These are phyloP conservation scores for Mycena galericulata DNA, from an alignment of 768 basidiomycete species.

Conservation along the genomic window DNA sequence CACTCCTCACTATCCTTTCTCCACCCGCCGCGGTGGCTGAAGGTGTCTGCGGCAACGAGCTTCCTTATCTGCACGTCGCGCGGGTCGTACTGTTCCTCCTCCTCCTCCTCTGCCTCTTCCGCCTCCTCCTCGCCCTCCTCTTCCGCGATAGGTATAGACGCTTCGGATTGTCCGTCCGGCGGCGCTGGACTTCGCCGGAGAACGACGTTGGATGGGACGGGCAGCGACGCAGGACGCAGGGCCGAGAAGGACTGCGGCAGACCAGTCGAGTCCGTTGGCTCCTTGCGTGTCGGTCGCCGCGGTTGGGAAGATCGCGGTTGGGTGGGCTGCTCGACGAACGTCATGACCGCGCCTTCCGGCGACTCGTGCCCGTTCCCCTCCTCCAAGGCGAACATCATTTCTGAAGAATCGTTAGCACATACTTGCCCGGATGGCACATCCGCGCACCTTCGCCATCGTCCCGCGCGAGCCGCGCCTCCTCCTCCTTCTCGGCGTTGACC, in stretches of 20 bases:
- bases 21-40: slow-evolving; percentile 82
- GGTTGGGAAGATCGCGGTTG: slow-evolving; percentile 46
- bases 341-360: slow-evolving; percentile 48
- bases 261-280: slow-evolving; percentile 49
- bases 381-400: slow-evolving; percentile 80
- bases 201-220: slow-evolving; percentile 66
- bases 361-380: slow-evolving; percentile 50
- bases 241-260: slow-evolving; percentile 69
- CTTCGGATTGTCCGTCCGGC: background rate
- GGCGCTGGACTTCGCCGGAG: slow-evolving; percentile 49
- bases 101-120: slow-evolving; percentile 24
- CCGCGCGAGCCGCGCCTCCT: slow-evolving; percentile 42
- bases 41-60: slow-evolving; percentile 75
- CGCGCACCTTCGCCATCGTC: slow-evolving; percentile 60
- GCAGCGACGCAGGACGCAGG: slow-evolving; percentile 78
- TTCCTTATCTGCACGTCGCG: slow-evolving; percentile 66
- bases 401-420: slow-evolving; percentile 45
- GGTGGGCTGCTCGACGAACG: slow-evolving; percentile 56
- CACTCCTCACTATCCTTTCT: slow-evolving; percentile 72
- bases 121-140: slow-evolving; percentile 7
- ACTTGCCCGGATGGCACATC: slow-evolving; percentile 6
- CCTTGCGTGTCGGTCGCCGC: slow-evolving; percentile 30
- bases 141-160: slow-evolving; percentile 2
- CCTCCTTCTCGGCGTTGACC: slow-evolving; percentile 46
- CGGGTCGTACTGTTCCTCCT: slow-evolving; percentile 41